phyloP scores from a whole-genome alignment of 169 alveolate species.

The Theileria annulata region DNA sequence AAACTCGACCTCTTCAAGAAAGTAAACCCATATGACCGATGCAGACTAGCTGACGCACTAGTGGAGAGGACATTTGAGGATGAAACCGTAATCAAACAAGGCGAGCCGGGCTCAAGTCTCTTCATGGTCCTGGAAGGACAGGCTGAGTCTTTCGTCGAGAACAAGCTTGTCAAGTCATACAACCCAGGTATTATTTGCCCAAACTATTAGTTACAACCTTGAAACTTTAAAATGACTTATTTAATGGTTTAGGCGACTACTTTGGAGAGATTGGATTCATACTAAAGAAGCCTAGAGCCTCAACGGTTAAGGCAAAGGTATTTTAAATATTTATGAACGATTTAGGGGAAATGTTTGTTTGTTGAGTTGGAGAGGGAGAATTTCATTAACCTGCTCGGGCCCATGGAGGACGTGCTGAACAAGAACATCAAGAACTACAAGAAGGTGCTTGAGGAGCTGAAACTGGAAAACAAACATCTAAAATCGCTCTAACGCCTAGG shows the following conservation, averaged over 20 bases:
- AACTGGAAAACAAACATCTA: slow-evolving; percentile 50
- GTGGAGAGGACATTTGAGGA: slow-evolving; percentile 82
- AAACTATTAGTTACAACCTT: background rate
- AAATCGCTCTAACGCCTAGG: background rate
- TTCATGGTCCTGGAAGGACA: slow-evolving; percentile 91
- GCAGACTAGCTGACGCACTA: slow-evolving; percentile 91
- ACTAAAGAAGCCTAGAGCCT: slow-evolving; percentile 92
- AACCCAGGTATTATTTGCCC: slow-evolving; percentile 46
- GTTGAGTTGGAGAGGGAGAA: slow-evolving; percentile 92
- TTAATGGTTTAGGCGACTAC: slow-evolving; percentile 84
- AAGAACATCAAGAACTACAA: slow-evolving; percentile 91
- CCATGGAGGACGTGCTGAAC: slow-evolving; percentile 89
- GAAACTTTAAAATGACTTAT: background rate
- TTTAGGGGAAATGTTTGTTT: slow-evolving; percentile 70
- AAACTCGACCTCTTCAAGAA: slow-evolving; percentile 86
- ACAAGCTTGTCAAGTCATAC: slow-evolving; percentile 84
- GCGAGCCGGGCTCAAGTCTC: slow-evolving; percentile 92
- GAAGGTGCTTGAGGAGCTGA: slow-evolving; percentile 63
- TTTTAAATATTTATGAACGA: background rate
- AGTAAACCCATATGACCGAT: slow-evolving; percentile 92
- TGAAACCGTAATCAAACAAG: slow-evolving; percentile 90
- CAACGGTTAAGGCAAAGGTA: slow-evolving; percentile 87
- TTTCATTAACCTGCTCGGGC: slow-evolving; percentile 93
- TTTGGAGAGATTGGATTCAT: slow-evolving; percentile 97
- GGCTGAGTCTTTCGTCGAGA: slow-evolving; percentile 90